Evolutionary conservation across 75 land plant genomes (phyloP).

Genomic region (Picea sitchensis): DNA sequence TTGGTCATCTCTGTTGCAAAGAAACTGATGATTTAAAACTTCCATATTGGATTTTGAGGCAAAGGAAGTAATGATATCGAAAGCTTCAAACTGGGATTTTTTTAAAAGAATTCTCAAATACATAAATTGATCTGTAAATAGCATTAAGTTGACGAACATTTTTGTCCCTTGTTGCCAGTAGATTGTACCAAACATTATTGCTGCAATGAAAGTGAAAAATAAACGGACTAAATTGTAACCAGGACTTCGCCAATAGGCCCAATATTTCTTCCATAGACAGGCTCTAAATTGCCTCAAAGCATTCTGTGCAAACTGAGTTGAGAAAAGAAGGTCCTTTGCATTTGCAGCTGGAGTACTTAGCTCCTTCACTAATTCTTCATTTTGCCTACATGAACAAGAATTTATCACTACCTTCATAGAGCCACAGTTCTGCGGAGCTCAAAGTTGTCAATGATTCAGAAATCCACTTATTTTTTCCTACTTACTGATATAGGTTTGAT

Average conservation of each 20-base stretch:
- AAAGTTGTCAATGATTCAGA: not conserved
- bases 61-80: too few species aligned
- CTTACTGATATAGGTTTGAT: conserved; percentile 50
- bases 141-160: conserved; percentile 24
- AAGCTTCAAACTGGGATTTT: too few species aligned
- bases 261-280: conserved; percentile 58
- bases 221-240: conserved; percentile 61
- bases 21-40: not conserved
- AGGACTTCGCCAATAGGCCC: conserved; percentile 76
- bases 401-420: too few species aligned
- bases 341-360: conserved; percentile 39
- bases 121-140: too few species aligned
- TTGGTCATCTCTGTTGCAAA: too few species aligned
- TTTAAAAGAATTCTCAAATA: too few species aligned
- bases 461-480: not conserved
- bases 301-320: conserved; percentile 16
- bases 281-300: conserved; percentile 23
- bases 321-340: conserved; percentile 46
- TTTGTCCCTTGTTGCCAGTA: conserved; percentile 59
- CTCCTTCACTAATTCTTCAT: conserved; percentile 37
- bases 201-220: conserved; percentile 35
- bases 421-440: not conserved
- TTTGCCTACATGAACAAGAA: conserved; percentile 17
- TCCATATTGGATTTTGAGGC: not conserved
- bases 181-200: conserved; percentile 48